Evolutionary conservation across 768 basidiomycete genomes (phyloP).

Genomic region (Naematelia aurantialba): DNA sequence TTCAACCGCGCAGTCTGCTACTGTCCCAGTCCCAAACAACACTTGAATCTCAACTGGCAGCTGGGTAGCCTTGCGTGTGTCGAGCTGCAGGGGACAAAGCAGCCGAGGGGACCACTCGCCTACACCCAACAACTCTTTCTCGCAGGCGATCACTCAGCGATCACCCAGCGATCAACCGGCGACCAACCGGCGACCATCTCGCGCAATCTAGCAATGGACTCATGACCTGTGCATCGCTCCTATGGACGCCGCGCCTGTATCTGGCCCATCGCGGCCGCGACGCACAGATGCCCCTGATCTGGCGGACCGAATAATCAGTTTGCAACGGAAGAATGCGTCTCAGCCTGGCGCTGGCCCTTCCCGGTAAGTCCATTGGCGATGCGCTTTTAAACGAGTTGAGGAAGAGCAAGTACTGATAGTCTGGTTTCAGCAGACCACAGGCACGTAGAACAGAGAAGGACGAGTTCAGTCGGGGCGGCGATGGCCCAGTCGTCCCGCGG

Average conservation of each 20-base stretch:
- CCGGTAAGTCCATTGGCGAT: conserved; percentile 7
- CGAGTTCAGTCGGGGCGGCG: conserved; percentile 4
- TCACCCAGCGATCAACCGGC: too few relatives aligned
- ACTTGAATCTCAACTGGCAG: too few relatives aligned
- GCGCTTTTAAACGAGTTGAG: neutral
- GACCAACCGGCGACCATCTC: too few relatives aligned
- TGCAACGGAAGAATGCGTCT: conserved; percentile 62
- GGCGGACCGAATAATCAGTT: conserved; percentile 64
- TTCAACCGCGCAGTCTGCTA: neutral
- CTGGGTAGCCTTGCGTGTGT: too few relatives aligned
- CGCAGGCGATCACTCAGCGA: too few relatives aligned
- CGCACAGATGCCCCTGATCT: conserved; percentile 53
- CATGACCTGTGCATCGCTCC: neutral
- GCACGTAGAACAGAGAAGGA: neutral
- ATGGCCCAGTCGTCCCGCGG: neutral
- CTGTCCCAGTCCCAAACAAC: neutral
- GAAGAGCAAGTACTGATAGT: neutral
- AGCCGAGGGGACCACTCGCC: too few relatives aligned
- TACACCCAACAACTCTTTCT: too few relatives aligned
- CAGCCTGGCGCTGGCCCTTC: conserved; percentile 48
- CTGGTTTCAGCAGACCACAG: neutral
- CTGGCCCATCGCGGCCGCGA: conserved; percentile 34
- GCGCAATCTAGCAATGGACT: too few relatives aligned
- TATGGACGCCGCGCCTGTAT: conserved; percentile 25
- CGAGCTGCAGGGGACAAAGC: too few relatives aligned